These are phyloP conservation scores for Aspergillus pseudoglaucus DNA, from an alignment of 2,329 filamentous ascomycete genomes.

Conservation along the genomic window DNA sequence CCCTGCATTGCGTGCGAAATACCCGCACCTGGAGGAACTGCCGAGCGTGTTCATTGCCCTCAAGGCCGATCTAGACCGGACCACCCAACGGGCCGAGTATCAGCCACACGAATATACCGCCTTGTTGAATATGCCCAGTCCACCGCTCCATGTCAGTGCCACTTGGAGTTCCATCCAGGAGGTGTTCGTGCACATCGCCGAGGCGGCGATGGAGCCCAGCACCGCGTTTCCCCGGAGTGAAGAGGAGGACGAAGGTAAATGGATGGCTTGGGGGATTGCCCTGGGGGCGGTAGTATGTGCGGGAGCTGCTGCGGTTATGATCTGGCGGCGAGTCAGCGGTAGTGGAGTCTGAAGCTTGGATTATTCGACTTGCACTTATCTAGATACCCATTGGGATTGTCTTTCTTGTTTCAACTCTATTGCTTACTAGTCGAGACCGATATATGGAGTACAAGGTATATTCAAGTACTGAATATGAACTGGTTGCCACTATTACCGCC, in stretches of 20 bases:
- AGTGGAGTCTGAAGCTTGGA: slow-evolving; percentile 19
- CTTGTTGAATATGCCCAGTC: slow-evolving; percentile 70
- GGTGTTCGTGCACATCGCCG: slow-evolving; percentile 84
- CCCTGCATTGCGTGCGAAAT: slow-evolving; percentile 68
- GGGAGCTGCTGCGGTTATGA: slow-evolving; percentile 52
- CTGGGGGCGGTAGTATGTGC: slow-evolving; percentile 63
- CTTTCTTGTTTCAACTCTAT: background rate
- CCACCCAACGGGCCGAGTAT: slow-evolving; percentile 83
- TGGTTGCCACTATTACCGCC: no score
- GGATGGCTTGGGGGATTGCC: slow-evolving; percentile 78
- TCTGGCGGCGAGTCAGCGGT: slow-evolving; percentile 50
- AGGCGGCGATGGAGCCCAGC: slow-evolving; percentile 83
- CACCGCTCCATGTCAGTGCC: slow-evolving; percentile 88
- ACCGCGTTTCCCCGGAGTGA: slow-evolving; percentile 84
- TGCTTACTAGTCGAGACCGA: background rate
- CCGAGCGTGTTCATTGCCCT: slow-evolving; percentile 87
- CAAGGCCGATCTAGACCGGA: slow-evolving; percentile 93
- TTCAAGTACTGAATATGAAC: no score
- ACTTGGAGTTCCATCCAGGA: slow-evolving; percentile 93
- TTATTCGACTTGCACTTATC: background rate
- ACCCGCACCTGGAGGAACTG: slow-evolving; percentile 78
- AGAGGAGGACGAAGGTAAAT: slow-evolving; percentile 69
- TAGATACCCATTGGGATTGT: slow-evolving; percentile 3
- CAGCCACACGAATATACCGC: slow-evolving; percentile 91
- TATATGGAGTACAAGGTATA: no score